A percentile compares a stretch with the other conserved stretches of the same genome.
These are phyloP conservation scores for Proliferodiscus dingleyae DNA, from an alignment of 2,329 filamentous ascomycete species.

Conservation along the genomic window DNA sequence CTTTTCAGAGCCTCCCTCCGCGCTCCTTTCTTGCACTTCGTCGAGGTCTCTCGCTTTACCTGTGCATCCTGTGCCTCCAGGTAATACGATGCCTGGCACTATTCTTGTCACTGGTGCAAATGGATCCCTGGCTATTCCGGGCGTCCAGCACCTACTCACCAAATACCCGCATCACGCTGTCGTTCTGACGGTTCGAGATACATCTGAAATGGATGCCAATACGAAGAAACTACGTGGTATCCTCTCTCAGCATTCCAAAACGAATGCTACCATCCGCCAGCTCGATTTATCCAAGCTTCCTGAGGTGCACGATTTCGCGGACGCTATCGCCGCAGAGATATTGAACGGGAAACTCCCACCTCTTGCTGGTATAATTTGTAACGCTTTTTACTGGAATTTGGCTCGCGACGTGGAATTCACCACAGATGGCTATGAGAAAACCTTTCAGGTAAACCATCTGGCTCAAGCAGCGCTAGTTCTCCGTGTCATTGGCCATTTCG, in stretches of 20 bases:
- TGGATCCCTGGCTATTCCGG: conserved; percentile 31
- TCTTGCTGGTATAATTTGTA: conserved; percentile 36
- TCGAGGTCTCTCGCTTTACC: too few species aligned
- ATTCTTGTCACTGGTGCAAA: conserved; percentile 46
- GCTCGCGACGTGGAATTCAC: conserved; percentile 31
- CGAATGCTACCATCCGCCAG: conserved; percentile 28
- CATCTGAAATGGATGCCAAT: conserved; percentile 26
- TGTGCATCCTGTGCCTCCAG: too few species aligned
- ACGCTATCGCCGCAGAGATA: conserved; percentile 27
- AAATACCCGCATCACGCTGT: conserved; percentile 22
- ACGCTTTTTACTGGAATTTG: conserved; percentile 38
- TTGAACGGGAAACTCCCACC: conserved; percentile 28
- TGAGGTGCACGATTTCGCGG: conserved; percentile 34
- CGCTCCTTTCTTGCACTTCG: too few species aligned
- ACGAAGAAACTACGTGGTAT: conserved; percentile 24
- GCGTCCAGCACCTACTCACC: conserved; percentile 25
- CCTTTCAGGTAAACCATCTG: conserved; percentile 37
- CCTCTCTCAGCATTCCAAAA: conserved; percentile 19
- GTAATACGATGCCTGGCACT: conserved; percentile 3
- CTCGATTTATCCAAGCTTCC: conserved; percentile 35
- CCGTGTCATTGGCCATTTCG: conserved; percentile 30
- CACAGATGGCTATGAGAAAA: conserved; percentile 35
- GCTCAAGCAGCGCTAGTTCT: conserved; percentile 36
- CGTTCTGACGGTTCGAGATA: conserved; percentile 31
- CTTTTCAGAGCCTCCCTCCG: too few species aligned